phyloP scores from a whole-genome alignment of 495 filamentous ascomycete genomes.

The Durotheca rogersii region DNA sequence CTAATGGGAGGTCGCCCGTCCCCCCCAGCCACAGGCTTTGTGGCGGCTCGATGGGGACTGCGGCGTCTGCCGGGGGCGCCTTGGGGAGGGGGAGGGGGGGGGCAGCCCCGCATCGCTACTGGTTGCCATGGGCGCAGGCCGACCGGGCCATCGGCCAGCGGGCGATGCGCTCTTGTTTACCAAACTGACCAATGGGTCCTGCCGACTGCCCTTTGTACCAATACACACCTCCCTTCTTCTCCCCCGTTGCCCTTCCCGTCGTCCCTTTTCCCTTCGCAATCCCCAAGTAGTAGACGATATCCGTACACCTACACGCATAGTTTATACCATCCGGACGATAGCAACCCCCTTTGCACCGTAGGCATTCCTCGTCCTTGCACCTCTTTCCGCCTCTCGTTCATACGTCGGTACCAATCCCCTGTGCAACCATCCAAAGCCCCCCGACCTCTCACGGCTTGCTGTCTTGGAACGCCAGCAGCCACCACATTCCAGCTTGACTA shows the following conservation, averaged over 20 bases:
- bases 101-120: neutral
- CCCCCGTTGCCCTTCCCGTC: constrained; percentile 1
- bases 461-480: constrained; percentile 29
- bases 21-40: too few relatives aligned
- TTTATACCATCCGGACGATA: too few relatives aligned
- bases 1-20: too few relatives aligned
- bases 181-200: neutral
- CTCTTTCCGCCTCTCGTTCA: constrained; percentile 22
- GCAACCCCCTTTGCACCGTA: too few relatives aligned
- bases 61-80: too few relatives aligned
- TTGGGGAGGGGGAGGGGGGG: neutral
- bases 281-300: neutral
- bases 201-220: constrained; percentile 13
- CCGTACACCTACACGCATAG: too few relatives aligned
- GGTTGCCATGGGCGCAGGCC: neutral
- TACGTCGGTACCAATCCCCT: too few relatives aligned
- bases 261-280: neutral
- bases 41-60: too few relatives aligned
- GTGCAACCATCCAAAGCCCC: too few relatives aligned
- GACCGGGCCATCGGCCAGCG: constrained; percentile 21
- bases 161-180: constrained; percentile 27
- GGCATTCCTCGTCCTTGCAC: constrained; percentile 18
- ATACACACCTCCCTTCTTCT: constrained; percentile 3
- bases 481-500: constrained; percentile 29
- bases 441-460: too few relatives aligned